Base-by-base conservation (phyloP, 352 stramenopile species). In the Thalassiosira livingstoniorum region DNA sequence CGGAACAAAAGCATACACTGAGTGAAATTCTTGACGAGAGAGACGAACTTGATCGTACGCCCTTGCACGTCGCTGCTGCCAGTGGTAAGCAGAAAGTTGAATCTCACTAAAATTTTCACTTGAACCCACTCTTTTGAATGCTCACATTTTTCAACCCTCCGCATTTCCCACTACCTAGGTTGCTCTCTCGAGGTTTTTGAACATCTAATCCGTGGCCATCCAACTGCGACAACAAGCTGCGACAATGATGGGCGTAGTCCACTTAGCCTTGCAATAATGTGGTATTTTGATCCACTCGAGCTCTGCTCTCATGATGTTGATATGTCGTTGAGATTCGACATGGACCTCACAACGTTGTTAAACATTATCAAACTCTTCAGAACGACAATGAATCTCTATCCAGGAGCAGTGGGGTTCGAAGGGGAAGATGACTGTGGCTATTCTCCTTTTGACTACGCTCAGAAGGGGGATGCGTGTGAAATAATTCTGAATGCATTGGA, bases 241-340 rank as follows among this genome's bases (percentile, higher is more conserved):
- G 47, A 58, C 47, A n/a, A n/a, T 10, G 11, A 58, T 29, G 47
- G 47, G 4, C 47, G 47, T 29, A 58, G 47, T n/a, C 47, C 47
- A 29, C 21, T 58, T 4, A 25, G 21, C 5, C 47, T 58, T 25
- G 47, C 47, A 25, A 23, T 58, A 23, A 58, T 58, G 47, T 58
- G 47, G 47, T 58, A 58, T n/a, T 58, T 58, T 58, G 47, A 58
- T 58, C 47, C 47, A 10, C 21, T n/a, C 4, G 11, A 11, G 47
- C n/a, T 58, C 11, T 29, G n/a, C 27, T 29, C n/a, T n/a, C 11
- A 58, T 29, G 47, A 58, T 29, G 47, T 58, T 27, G 47, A 58
- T n/a, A 58, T 58, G 47, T 29, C 47, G 4, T 27, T 58, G 21
- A 7, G 47, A 58, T 58, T 29, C 47, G 5, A 7, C 5, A 58